Conservation (phyloP, 768 basidiomycete species). For the Gymnopilus junonius region DNA sequence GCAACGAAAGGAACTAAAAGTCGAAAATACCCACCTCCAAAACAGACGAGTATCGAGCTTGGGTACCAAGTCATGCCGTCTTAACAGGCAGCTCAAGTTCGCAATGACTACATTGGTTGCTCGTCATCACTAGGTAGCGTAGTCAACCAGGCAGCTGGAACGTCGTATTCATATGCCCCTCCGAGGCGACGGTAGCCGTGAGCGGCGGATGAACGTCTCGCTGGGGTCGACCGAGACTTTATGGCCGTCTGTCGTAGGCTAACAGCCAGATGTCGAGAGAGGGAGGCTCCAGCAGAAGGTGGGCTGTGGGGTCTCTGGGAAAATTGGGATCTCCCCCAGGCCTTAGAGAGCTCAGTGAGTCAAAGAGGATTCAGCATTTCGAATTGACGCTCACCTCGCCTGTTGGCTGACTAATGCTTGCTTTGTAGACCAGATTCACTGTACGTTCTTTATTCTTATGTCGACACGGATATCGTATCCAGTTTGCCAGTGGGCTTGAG, state of each 20-base stretch:
- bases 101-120: slow-evolving; percentile 36
- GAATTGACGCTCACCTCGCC: slow-evolving; percentile 34
- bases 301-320: slow-evolving; percentile 38
- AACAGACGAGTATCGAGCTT: slow-evolving; percentile 34
- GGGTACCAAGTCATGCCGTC: slow-evolving; percentile 40
- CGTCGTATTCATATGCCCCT: slow-evolving; percentile 35
- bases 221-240: neutral
- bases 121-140: slow-evolving; percentile 35
- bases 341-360: slow-evolving; percentile 16
- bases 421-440: slow-evolving; percentile 40
- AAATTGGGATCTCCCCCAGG: slow-evolving; percentile 32
- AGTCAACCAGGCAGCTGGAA: slow-evolving; percentile 37
- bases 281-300: slow-evolving; percentile 12
- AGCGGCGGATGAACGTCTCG: neutral
- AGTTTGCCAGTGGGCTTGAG: slow-evolving; percentile 35
- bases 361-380: neutral
- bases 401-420: slow-evolving; percentile 37
- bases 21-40: slow-evolving; percentile 28
- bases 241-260: no score
- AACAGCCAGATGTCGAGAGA: slow-evolving; percentile 15
- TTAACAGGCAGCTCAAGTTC: slow-evolving; percentile 32
- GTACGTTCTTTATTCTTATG: slow-evolving; percentile 31
- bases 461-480: slow-evolving; percentile 43
- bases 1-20: neutral
- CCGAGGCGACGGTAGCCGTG: slow-evolving; percentile 22